A percentile compares a stretch with the other conserved stretches of the same genome.
Conservation (phyloP, 2,329 filamentous ascomycete species). For the Fusarium sp. region DNA sequence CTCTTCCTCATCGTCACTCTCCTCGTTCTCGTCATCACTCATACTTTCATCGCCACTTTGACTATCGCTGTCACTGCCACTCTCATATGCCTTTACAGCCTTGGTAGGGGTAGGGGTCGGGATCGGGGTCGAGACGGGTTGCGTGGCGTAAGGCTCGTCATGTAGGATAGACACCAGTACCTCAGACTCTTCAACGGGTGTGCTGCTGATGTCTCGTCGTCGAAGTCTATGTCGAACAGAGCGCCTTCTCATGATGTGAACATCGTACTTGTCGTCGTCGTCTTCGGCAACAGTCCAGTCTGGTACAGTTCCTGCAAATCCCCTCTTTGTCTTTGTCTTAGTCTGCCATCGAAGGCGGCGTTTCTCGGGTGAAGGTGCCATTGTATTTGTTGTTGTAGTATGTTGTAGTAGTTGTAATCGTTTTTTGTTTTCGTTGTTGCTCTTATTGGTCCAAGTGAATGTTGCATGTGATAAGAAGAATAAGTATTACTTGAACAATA, state of each 20-base stretch:
- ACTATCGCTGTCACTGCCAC: constrained; percentile 2
- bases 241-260: constrained; percentile 31
- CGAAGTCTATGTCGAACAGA: constrained; percentile 11
- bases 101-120: neutral
- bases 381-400: constrained; percentile 24
- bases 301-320: constrained; percentile 30
- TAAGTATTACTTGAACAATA: constrained; percentile 11
- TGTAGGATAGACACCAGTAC: constrained; percentile 10
- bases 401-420: neutral
- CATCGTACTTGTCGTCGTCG: constrained; percentile 38
- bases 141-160: neutral
- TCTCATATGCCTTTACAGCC: neutral
- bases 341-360: constrained; percentile 34
- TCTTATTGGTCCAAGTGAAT: neutral
- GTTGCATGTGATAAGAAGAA: constrained; percentile 1
- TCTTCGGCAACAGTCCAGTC: constrained; percentile 45
- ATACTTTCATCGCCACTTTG: constrained; percentile 5
- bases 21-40: constrained; percentile 3
- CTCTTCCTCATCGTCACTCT: constrained; percentile 1
- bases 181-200: constrained; percentile 15
- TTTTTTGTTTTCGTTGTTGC: constrained; percentile 3
- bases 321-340: constrained; percentile 32
- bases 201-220: constrained; percentile 19
- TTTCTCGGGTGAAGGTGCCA: constrained; percentile 28
- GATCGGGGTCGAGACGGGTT: neutral